Conservation (phyloP, 2,329 filamentous ascomycete species). For the Pseudogymnoascus verrucosus region DNA sequence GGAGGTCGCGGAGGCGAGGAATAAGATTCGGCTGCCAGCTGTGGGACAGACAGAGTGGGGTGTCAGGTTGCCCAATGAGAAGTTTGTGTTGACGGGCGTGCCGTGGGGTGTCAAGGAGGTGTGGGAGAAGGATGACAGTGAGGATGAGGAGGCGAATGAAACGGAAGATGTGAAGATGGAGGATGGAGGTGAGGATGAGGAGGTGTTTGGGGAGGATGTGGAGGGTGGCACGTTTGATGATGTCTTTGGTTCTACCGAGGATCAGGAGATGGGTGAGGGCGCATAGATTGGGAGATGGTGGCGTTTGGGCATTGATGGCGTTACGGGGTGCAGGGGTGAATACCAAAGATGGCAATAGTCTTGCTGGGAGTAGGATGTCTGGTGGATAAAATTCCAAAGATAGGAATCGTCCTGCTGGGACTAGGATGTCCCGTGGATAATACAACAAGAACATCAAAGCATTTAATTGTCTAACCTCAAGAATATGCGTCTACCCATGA, state of each 20-base stretch:
- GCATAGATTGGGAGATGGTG: slow-evolving; percentile 25
- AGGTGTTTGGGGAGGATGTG: slow-evolving; percentile 32
- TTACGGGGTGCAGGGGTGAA: background rate
- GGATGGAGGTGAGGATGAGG: slow-evolving; percentile 31
- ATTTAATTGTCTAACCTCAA: background rate
- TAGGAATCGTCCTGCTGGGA: background rate
- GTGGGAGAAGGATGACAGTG: slow-evolving; percentile 42
- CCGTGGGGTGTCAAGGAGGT: slow-evolving; percentile 56
- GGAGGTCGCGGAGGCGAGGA: slow-evolving; percentile 64
- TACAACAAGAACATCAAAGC: background rate
- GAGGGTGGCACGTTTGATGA: slow-evolving; percentile 37
- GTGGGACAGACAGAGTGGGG: slow-evolving; percentile 60
- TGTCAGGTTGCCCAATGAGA: slow-evolving; percentile 56
- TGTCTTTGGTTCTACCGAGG: slow-evolving; percentile 31
- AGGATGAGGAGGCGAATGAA: slow-evolving; percentile 35
- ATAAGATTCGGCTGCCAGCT: slow-evolving; percentile 56
- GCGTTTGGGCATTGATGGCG: background rate
- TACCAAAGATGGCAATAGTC: background rate
- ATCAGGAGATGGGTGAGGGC: slow-evolving; percentile 32
- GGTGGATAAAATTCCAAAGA: background rate
- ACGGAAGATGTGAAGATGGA: slow-evolving; percentile 31
- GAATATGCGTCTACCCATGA: background rate
- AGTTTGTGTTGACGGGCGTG: slow-evolving; percentile 58
- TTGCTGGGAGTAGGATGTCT: background rate
- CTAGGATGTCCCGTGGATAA: background rate